Evolutionary conservation across 257 asterid genomes (phyloP).

Genomic region (Echium plantagineum): DNA sequence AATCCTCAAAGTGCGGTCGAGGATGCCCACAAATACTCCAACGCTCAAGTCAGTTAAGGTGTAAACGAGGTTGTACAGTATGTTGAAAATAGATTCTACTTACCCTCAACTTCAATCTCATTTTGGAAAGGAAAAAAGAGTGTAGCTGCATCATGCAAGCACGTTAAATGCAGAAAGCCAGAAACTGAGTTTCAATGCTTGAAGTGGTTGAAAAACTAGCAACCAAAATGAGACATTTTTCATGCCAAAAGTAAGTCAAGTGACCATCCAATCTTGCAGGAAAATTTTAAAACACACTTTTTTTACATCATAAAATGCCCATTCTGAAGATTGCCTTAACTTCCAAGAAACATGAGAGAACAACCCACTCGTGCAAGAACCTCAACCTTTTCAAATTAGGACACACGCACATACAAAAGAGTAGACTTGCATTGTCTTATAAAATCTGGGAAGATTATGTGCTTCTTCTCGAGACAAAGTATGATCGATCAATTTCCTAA

Average conservation of each 20-base stretch:
- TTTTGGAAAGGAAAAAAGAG: no score
- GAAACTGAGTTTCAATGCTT: no score
- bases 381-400: constrained; percentile 7
- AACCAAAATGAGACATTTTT: not conserved
- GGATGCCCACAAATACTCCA: no score
- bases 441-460: constrained; percentile 1
- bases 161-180: no score
- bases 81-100: no score
- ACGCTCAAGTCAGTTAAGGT: no score
- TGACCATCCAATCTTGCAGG: constrained; percentile 18
- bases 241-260: constrained; percentile 1
- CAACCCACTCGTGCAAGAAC: constrained; percentile 16
- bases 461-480: not conserved
- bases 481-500: no score
- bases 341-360: not conserved
- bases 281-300: constrained; percentile 9
- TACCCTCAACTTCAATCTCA: no score
- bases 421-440: constrained; percentile 9
- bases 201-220: constrained; percentile 3
- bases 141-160: no score
- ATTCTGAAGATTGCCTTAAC: constrained; percentile 2
- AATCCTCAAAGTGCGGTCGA: no score
- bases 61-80: no score
- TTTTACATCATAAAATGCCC: not conserved
- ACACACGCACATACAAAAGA: not conserved